These are phyloP conservation scores for Ophiostoma sp. DNA, from an alignment of 2,329 filamentous ascomycete species.

Conservation along the genomic window DNA sequence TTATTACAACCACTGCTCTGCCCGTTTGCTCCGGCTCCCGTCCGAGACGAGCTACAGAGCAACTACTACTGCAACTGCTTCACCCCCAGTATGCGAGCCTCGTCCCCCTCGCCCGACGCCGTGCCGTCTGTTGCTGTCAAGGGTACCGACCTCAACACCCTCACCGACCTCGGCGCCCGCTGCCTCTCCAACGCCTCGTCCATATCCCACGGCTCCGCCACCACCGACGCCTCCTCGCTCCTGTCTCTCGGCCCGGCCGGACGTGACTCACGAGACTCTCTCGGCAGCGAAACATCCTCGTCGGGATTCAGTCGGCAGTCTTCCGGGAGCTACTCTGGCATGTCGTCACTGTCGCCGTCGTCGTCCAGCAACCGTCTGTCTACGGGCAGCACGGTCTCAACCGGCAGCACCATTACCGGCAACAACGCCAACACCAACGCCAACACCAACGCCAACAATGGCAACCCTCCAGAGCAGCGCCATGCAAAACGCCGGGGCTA, in stretches of 20 bases:
- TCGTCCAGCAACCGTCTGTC: slow-evolving; percentile 52
- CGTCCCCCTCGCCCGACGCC: slow-evolving; percentile 61
- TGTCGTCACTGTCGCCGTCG: slow-evolving; percentile 37
- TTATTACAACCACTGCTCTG: neutral
- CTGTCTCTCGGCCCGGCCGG: slow-evolving; percentile 6
- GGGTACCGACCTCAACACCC: slow-evolving; percentile 33
- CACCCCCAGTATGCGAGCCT: slow-evolving; percentile 34
- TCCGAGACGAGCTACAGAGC: neutral
- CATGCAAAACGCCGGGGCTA: slow-evolving; percentile 65
- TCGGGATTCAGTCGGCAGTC: slow-evolving; percentile 57
- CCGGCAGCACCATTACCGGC: slow-evolving; percentile 36
- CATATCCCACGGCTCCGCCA: slow-evolving; percentile 50
- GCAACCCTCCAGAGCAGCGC: slow-evolving; percentile 29
- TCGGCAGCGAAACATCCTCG: slow-evolving; percentile 41
- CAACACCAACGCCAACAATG: slow-evolving; percentile 38
- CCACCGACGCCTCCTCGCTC: slow-evolving; percentile 42
- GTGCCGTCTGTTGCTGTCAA: slow-evolving; percentile 52
- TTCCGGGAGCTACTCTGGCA: slow-evolving; percentile 51
- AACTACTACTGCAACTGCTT: neutral
- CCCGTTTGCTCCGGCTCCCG: neutral
- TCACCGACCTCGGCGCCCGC: slow-evolving; percentile 52
- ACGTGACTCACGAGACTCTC: slow-evolving; percentile 45
- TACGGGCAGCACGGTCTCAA: slow-evolving; percentile 48
- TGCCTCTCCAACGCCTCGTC: slow-evolving; percentile 59
- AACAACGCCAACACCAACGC: slow-evolving; percentile 37